Conservation (phyloP, 306 rosid species). For the Alnus glutinosa region DNA sequence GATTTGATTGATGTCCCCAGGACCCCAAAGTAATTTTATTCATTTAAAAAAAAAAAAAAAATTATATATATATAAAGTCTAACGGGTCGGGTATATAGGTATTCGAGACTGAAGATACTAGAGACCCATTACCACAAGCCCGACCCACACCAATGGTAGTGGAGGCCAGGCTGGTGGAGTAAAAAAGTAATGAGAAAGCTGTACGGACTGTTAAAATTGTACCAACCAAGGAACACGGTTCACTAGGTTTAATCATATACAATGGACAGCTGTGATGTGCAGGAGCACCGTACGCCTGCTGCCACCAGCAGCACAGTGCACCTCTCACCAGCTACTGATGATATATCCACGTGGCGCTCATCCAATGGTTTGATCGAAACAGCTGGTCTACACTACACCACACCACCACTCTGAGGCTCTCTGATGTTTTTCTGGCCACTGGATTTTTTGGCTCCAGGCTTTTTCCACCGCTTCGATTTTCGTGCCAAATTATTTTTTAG, state of each 20-base stretch:
- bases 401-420: background rate
- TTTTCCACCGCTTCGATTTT: constrained; percentile 9
- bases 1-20: too few species aligned
- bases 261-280: background rate
- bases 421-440: background rate
- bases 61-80: too few species aligned
- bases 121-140: background rate
- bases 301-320: background rate
- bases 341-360: constrained; percentile 3
- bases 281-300: constrained; percentile 20
- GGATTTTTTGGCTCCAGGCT: background rate
- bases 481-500: background rate
- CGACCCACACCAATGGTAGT: background rate
- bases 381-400: constrained; percentile 2
- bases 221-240: constrained; percentile 15
- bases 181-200: too few species aligned
- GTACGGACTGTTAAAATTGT: constrained; percentile 15
- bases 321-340: background rate
- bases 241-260: background rate
- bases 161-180: constrained; percentile 31
- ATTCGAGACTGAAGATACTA: too few species aligned
- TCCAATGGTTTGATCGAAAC: background rate
- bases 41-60: too few species aligned
- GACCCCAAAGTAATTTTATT: too few species aligned
- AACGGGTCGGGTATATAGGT: background rate